Evolutionary conservation across 306 rosid genomes (phyloP), one percentile per base, ranked within the genome.

Genomic region (Fragaria iinumae): DNA sequence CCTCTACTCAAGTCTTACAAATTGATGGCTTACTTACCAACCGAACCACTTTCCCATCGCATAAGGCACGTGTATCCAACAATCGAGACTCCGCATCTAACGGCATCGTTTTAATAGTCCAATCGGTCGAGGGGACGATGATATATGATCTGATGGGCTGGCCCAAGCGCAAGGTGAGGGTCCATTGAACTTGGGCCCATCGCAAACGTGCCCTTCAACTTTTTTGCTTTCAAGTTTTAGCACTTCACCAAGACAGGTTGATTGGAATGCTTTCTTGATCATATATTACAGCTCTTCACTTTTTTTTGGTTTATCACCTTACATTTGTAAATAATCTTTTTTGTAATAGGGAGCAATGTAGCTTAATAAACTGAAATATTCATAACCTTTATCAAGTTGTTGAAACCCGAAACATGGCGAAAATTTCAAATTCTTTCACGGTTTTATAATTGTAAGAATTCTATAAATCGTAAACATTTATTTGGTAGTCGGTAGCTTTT

Each of bases 11-110:
- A 5, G 41, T 4, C 41, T 4, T 69, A 7, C 2, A 50, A 47
- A 47, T 69, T 69, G 59, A 69, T 47, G 36, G 74, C 59, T 25
- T 69, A 45, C 41, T 69, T 4, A 68, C 48, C 8, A 43, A 21
- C 39, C 5, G 9, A 39, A 43, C 18, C 36, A 66, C 6, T 18
- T 66, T 10, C 12, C 45, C 71, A 38, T 10, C 9, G 41, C 38
- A 29, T 60, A 27, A 60, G 66, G 36, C 36, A 60, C 66, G 66
- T 60, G 39, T 60, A 5, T 39, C 9, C 13, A 4, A 5, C 39
- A 27, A 5, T 25, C 67, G 16, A 1, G 13, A 8, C 25, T 20
- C 25, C 2, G 27, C 9, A 52, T 8, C 62, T 16, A 3, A 57
- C 64, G 64, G 32, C 34, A 34, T 57, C 64, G 64, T 57, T 59